Evolutionary conservation across 257 asterid species (phyloP), one percentile per base, ranked within the genome.

Genomic region (Solanum bulbocastanum): DNA sequence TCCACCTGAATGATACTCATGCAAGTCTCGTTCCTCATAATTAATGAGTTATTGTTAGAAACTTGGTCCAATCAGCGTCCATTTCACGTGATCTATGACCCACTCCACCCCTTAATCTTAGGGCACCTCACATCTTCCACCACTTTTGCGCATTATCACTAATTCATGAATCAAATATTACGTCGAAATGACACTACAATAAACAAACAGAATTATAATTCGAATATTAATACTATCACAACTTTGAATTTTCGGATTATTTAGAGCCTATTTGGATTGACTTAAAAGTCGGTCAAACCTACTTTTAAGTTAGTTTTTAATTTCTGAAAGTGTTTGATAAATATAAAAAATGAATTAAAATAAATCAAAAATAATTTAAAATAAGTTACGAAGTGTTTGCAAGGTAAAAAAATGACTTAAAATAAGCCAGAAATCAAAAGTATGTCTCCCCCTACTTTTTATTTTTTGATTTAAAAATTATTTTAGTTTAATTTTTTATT

Each of bases 1-100:
- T 74, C 81, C 89, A 88, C 87, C 86, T 37, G 78, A 65, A 68
- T 78, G 75, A 5, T 33, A 52, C 90, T 52, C 60, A 83, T 84
- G 83, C 42, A 82, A 72, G 49, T 25, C 76, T 23, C 52, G 22
- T 46, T 52, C 79, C 37, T 85, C 86, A 66, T 76, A 86, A 86
- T 68, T 82, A 73, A 56, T 30, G 52, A 56, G 33, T 58, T 35
- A 12, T 33, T 36, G 58, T 25, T 85, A 14, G 12, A 79, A 37
- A 68, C 11, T 89, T 76, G 87, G 65, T 78, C 65, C 72, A 66
- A 27, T 65, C 27, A 65, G 37, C 42, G 86, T 87, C 88, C 27
- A 86, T 86, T 85, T 88, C 94, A 93, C 93, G 93, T 93, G 93
- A 89, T 82, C 30, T 87, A 85, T 91, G 96, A 88, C 95, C 94